A percentile compares a stretch with the other conserved stretches of the same genome.
Conservation (phyloP, 129 eudicot species). For the Lactuca sativa region DNA sequence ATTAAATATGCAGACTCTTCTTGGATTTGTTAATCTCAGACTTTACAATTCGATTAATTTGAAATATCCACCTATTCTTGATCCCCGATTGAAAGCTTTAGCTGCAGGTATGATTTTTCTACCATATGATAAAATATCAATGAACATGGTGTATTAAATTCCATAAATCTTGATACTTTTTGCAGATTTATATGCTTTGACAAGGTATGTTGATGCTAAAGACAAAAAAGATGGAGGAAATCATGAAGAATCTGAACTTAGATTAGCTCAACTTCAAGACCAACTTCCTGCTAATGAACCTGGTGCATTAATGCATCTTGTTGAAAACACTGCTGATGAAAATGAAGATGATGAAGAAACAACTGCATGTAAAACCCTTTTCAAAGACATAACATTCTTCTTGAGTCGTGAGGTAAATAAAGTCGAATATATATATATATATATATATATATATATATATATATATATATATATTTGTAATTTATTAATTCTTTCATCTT, state of each 20-base stretch:
- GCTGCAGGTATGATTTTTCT: constrained; percentile 63
- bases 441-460: too few relatives aligned
- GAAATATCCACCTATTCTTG: constrained; percentile 86
- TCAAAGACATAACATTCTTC: constrained; percentile 56
- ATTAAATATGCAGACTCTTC: constrained; percentile 62
- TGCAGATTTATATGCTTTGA: constrained; percentile 79
- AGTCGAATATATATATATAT: background rate
- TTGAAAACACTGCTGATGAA: constrained; percentile 44
- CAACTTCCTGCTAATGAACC: constrained; percentile 78
- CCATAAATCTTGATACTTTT: constrained; percentile 2
- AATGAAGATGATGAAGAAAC: constrained; percentile 75
- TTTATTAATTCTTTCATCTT: too few relatives aligned
- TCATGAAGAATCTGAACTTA: constrained; percentile 63
- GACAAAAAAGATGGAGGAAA: constrained; percentile 24
- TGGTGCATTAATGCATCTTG: constrained; percentile 79
- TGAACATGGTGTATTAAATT: too few relatives aligned
- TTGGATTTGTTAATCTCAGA: constrained; percentile 65
- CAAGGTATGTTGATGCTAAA: constrained; percentile 62
- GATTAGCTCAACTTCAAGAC: constrained; percentile 83
- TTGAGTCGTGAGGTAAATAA: constrained; percentile 79
- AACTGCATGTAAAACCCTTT: constrained; percentile 56
- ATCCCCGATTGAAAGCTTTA: constrained; percentile 77
- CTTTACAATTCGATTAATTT: constrained; percentile 69
- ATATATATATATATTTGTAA: background rate
- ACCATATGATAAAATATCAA: background rate